Conservation (phyloP, 257 asterid genomes). For the Capsicum rhomboideum region DNA sequence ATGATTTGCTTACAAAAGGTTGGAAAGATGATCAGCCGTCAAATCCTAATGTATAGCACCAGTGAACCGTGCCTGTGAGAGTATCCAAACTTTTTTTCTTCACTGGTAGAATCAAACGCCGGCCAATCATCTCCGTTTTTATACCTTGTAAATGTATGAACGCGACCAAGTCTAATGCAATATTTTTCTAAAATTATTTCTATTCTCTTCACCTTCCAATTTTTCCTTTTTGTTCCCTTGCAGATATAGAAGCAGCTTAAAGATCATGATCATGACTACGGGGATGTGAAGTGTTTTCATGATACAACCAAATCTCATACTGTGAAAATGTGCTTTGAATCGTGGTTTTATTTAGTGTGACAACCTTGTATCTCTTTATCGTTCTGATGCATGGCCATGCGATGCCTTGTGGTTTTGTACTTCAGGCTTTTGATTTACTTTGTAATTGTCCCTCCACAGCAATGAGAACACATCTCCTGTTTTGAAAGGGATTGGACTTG, state of each 20-base stretch:
- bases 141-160: slow-evolving; percentile 11
- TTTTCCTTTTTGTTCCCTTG: not conserved
- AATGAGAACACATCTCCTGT: slow-evolving; percentile 8
- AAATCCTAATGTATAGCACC: slow-evolving; percentile 34
- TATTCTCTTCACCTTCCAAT: not conserved
- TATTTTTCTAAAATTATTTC: not conserved
- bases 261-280: not conserved
- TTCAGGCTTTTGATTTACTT: not conserved
- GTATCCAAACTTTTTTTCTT: not conserved
- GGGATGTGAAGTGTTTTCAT: slow-evolving; percentile 1
- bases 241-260: slow-evolving; percentile 7
- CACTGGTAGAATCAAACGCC: not conserved
- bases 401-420: not conserved
- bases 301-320: not conserved
- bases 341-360: not conserved
- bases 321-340: not conserved
- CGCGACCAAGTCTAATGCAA: not conserved
- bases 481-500: not conserved
- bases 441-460: slow-evolving; percentile 6
- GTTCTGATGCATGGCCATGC: not conserved
- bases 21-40: slow-evolving; percentile 71
- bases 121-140: not conserved
- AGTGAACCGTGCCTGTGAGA: not conserved
- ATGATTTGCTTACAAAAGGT: slow-evolving; percentile 88
- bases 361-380: not conserved